Base-by-base conservation (phyloP, 2,329 filamentous ascomycete genomes). In the Arthrinium puccinioides region DNA sequence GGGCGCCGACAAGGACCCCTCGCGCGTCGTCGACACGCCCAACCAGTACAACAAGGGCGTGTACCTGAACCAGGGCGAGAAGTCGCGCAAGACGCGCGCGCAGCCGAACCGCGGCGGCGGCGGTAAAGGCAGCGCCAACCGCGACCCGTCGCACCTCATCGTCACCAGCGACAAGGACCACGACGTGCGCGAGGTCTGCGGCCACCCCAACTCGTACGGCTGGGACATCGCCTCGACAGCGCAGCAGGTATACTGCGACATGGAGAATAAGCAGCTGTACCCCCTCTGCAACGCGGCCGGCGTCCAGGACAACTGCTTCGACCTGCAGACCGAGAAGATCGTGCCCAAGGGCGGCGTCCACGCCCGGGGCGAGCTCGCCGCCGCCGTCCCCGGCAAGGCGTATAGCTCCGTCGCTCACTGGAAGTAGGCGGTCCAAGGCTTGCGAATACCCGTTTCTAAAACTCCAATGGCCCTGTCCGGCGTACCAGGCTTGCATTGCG, bases 41-140 rank as follows among this genome's bases (percentile, higher is more conserved):
- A 29, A 35, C 24, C 9, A 38, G 27, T 31, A 32, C 23, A 9
- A 32, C 15, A 36, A 37, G 29, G 21, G 35, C 9, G 40, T 44
- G 21, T 40, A 27, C 37, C 16, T 38, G 9, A 15, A 38, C 21
- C 40, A 37, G 25, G 41, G 39, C 28, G 38, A 37, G 25, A 42
- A 40, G 16, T 20, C 6, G 25, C 11, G 13, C 8, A 24, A 31
- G 7, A 9, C 15, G 24, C 11, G 13, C 6, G n/a, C 4, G 20
- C 21, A 19, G 4, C 10, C 7, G 2, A 6, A 7, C 33, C 24
- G 24, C 24, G 24, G 29, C 29, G 29, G 4, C 27, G 15, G 4
- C 2, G 9, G 21, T 4, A 9, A 6, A 19, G 8, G 26, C 28
- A 31, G 38, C 28, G 28, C 27, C 6, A 39, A 39, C 25, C 37